phyloP scores from a whole-genome alignment of 495 filamentous ascomycete species.

The Jackrogersella minutella region DNA sequence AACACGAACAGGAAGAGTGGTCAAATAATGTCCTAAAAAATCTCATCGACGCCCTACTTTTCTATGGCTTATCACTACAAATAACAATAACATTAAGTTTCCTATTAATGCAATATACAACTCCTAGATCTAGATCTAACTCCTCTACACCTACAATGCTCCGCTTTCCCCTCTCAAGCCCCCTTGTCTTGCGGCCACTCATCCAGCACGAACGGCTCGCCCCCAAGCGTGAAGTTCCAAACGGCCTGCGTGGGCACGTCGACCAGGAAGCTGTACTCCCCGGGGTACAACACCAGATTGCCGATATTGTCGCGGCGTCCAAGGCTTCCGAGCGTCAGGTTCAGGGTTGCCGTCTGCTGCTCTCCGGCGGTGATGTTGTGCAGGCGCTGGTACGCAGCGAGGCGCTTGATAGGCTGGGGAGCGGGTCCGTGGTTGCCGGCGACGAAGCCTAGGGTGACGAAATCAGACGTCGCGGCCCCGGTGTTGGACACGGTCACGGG shows the following conservation, averaged over 20 bases:
- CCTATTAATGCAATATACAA: no score
- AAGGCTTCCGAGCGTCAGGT: conserved; percentile 63
- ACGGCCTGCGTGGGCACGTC: conserved; percentile 50
- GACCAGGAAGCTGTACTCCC: conserved; percentile 64
- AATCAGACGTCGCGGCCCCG: conserved; percentile 61
- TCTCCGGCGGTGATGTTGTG: conserved; percentile 52
- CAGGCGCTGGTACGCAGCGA: conserved; percentile 65
- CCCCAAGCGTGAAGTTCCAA: conserved; percentile 52
- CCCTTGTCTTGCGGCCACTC: conserved; percentile 51
- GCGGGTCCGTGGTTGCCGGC: conserved; percentile 62
- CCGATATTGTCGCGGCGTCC: conserved; percentile 64
- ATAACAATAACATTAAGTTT: no score
- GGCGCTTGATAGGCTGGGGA: conserved; percentile 68
- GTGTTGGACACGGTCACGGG: conserved; percentile 57
- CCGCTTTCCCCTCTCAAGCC: conserved; percentile 6
- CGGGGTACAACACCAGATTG: conserved; percentile 68
- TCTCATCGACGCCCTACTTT: neutral
- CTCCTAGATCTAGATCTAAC: no score
- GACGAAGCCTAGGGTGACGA: conserved; percentile 64
- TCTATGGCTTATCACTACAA: neutral
- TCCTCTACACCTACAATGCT: no score
- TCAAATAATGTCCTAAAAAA: neutral
- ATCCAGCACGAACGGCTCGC: conserved; percentile 54
- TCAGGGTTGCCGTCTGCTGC: conserved; percentile 52
- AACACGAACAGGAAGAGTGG: neutral